Evolutionary conservation across 257 asterid genomes (phyloP).

Genomic region (Cruciata laevipes): DNA sequence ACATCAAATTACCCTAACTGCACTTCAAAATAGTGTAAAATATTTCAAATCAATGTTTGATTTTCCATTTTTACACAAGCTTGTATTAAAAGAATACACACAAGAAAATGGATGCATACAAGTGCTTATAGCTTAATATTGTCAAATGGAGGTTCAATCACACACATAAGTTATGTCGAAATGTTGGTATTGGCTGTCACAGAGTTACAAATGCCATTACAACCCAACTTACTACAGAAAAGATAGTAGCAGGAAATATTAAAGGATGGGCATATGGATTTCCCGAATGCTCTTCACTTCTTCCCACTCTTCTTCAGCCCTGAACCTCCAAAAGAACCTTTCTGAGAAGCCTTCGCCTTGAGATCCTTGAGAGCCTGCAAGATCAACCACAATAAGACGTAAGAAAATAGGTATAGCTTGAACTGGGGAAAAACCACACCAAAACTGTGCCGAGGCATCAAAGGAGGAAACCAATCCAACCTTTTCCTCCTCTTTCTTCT

Average conservation of each 20-base stretch:
- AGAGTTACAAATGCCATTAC: conserved; percentile 2
- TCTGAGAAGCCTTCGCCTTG: conserved; percentile 59
- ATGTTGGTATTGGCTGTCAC: background rate
- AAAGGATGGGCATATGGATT: background rate
- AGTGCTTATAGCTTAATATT: too few relatives aligned
- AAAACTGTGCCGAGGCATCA: background rate
- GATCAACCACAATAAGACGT: background rate
- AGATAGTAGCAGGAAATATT: background rate
- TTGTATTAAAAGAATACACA: too few relatives aligned
- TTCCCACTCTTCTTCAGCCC: conserved; percentile 88
- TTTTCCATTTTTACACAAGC: too few relatives aligned
- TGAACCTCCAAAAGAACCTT: conserved; percentile 65
- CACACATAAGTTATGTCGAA: background rate
- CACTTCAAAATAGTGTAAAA: too few relatives aligned
- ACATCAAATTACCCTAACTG: too few relatives aligned
- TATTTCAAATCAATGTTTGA: too few relatives aligned
- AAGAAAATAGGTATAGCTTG: background rate
- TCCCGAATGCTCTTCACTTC: conserved; percentile 30
- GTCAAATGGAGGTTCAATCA: background rate
- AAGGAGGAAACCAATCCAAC: conserved; percentile 18
- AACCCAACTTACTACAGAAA: background rate
- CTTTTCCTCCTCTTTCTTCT: conserved; percentile 88
- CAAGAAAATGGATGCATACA: too few relatives aligned
- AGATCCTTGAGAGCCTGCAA: conserved; percentile 69
- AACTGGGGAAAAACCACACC: background rate